phyloP scores from a whole-genome alignment of 441 rosid genomes.

The Hura crepitans region DNA sequence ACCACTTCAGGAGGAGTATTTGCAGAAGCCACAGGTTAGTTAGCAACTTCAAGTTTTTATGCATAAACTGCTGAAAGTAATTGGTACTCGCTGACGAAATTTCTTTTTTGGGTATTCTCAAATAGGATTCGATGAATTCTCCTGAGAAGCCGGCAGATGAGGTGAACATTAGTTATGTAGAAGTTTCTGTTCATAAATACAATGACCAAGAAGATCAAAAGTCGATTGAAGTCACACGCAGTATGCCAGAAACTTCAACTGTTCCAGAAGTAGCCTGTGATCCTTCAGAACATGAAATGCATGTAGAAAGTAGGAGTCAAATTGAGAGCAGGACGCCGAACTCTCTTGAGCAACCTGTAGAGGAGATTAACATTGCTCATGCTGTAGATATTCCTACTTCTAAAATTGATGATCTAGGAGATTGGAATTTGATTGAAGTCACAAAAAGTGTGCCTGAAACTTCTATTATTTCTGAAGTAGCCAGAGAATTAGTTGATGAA shows the following conservation, averaged over 20 bases:
- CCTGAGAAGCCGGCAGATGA: slow-evolving; percentile 24
- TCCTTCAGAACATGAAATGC: slow-evolving; percentile 15
- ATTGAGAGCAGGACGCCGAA: too few relatives aligned
- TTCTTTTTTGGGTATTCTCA: slow-evolving; percentile 6
- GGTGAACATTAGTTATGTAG: neutral
- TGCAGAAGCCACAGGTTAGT: slow-evolving; percentile 42
- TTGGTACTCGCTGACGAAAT: slow-evolving; percentile 9
- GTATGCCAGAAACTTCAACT: slow-evolving; percentile 5
- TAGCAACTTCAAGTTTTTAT: neutral
- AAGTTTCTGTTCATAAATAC: neutral
- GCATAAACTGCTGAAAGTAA: neutral
- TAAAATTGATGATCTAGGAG: slow-evolving; percentile 2
- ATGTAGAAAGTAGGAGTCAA: slow-evolving; percentile 17
- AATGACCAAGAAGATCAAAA: slow-evolving; percentile 3
- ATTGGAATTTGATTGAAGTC: slow-evolving; percentile 6
- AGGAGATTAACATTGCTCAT: slow-evolving; percentile 28
- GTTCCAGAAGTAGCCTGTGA: slow-evolving; percentile 18
- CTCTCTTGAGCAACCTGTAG: slow-evolving; percentile 8
- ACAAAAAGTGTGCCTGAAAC: neutral
- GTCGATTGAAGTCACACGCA: neutral
- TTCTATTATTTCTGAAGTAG: slow-evolving; percentile 11
- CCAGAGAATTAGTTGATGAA: slow-evolving; percentile 18
- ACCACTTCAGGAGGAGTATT: slow-evolving; percentile 9
- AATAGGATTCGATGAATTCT: slow-evolving; percentile 35
- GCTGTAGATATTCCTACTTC: slow-evolving; percentile 18